Evolutionary conservation across 352 stramenopile species (phyloP).

Genomic region (Phytophthora quininea): DNA sequence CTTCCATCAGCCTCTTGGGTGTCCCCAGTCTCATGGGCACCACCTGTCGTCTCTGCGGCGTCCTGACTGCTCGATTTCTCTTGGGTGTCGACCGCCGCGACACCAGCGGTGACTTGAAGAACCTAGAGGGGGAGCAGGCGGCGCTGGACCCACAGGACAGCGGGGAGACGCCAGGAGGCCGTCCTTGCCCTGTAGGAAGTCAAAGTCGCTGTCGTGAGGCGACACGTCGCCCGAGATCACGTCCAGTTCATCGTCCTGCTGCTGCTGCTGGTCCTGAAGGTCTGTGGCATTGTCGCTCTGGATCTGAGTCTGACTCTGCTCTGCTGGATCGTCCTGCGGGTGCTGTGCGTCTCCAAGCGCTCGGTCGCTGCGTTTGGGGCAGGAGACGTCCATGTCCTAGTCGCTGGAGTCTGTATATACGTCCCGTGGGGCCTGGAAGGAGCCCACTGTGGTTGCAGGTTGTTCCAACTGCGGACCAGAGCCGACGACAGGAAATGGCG

Average conservation of each 20-base stretch:
- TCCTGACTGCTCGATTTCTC: slow-evolving; percentile 9
- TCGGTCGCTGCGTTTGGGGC: slow-evolving; percentile 6
- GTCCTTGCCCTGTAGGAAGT: slow-evolving; percentile 47
- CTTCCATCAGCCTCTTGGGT: slow-evolving; percentile 23
- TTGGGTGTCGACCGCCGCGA: slow-evolving; percentile 8
- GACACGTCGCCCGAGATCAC: slow-evolving; percentile 59
- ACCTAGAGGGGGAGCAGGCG: slow-evolving; percentile 68
- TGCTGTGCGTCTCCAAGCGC: slow-evolving; percentile 5
- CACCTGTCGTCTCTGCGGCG: slow-evolving; percentile 19
- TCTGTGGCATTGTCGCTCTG: slow-evolving; percentile 6
- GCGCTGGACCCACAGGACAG: slow-evolving; percentile 33
- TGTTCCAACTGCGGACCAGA: too few species aligned
- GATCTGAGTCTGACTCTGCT: background rate
- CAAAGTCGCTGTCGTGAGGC: slow-evolving; percentile 51
- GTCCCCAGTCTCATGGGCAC: slow-evolving; percentile 14
- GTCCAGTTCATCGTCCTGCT: slow-evolving; percentile 45
- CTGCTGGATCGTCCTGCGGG: background rate
- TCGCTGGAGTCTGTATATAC: background rate
- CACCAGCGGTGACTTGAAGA: slow-evolving; percentile 73
- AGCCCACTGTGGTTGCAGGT: too few species aligned
- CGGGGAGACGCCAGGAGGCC: slow-evolving; percentile 28
- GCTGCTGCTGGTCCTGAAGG: slow-evolving; percentile 15
- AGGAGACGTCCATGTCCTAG: slow-evolving; percentile 15
- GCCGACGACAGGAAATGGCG: background rate
- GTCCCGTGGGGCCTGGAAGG: too few species aligned